Base-by-base conservation (phyloP, 768 basidiomycete genomes). In the Agaricus subrufescens region DNA sequence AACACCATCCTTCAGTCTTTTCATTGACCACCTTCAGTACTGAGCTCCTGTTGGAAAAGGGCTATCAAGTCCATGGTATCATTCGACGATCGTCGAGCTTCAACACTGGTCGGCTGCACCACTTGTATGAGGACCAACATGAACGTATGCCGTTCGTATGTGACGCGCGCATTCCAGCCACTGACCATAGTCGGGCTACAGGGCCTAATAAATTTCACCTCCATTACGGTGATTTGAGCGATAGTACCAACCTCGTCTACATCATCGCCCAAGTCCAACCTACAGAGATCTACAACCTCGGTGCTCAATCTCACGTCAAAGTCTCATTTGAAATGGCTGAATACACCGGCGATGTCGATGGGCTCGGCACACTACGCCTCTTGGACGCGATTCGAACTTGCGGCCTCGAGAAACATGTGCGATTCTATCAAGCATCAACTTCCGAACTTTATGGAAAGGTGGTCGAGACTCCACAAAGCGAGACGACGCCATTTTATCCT, bases 321-420 rank as follows among this genome's bases (percentile, higher is more conserved):
- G 95, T 98, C 61, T 97, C 94, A 27, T 98, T 98, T 71, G 96
- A 98, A 72, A 96, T 98, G 93, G 92, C 95, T 26, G 95, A 98
- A 73, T 98, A 98, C 75, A 98, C 96, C 0, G 94, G 91, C 50
- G 96, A 98, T 66, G 95, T 98, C 48, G 95, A 98, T 64, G 95
- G 87, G 7, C 80, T 98, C 40, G 95, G 95, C 52, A 98, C 95
- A 5, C 84, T 98, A 47, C 91, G 95, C 63, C 83, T 98, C 57
- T 87, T 98, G 56, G 96, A 98, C 65, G 95, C 95, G 53, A 86
- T 98, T 70, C 86, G 95, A 42, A 98, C 96, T 7, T 94, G 93
- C 69, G 95, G 95, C 3, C 83, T 98, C 58, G 91, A 95, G 69
- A 86, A 89, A 64, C 89, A 95, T 73, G 82, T 92, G 64, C 86